Conservation (phyloP, 306 rosid genomes). For the Citrullus colocynthis region DNA sequence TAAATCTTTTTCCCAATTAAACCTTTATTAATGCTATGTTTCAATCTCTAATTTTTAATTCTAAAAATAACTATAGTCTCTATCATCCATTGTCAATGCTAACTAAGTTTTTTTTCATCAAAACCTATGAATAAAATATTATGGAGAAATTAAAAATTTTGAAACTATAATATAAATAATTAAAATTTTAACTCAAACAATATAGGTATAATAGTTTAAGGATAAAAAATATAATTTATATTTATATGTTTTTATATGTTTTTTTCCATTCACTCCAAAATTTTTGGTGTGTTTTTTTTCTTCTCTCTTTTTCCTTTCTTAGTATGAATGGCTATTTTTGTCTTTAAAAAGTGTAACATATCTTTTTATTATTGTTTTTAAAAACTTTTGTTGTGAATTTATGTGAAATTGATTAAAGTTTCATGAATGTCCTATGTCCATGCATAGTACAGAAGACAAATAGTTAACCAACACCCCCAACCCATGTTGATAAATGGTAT, state of each 20-base stretch:
- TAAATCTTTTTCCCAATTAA: neutral
- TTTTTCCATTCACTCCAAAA: neutral
- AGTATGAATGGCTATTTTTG: neutral
- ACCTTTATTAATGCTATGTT: neutral
- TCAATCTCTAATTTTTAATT: neutral
- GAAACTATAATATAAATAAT: no score
- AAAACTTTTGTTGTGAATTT: no score
- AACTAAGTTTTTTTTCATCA: neutral
- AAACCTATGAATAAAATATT: neutral
- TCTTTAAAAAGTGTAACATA: neutral
- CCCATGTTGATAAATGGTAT: no score
- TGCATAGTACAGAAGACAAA: no score
- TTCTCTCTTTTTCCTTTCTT: neutral
- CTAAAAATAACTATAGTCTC: neutral
- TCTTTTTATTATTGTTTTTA: no score
- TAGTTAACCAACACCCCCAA: no score
- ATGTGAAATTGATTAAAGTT: no score
- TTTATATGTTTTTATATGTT: no score
- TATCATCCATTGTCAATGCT: neutral
- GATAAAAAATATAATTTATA: no score
- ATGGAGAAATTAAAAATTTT: neutral
- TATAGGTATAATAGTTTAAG: neutral
- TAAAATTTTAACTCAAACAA: no score
- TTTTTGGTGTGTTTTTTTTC: neutral
- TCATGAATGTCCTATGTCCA: no score